Evolutionary conservation across 2,329 filamentous ascomycete species (phyloP).

Genomic region (Tolypocladium nubicola): DNA sequence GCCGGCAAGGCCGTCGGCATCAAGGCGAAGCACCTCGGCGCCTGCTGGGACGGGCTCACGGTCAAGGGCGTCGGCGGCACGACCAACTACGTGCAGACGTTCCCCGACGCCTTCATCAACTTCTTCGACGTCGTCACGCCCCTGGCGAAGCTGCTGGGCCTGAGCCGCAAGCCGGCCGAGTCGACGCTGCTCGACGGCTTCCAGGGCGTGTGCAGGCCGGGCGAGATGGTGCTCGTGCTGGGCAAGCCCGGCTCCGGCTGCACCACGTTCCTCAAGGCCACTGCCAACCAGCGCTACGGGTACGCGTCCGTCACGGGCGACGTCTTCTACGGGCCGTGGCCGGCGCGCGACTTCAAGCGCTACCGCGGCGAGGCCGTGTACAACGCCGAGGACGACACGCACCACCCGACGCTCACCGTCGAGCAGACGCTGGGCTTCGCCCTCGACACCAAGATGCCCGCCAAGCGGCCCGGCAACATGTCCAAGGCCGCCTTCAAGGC

Average conservation of each 20-base stretch:
- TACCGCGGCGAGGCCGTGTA: slow-evolving; percentile 80
- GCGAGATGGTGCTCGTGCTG: slow-evolving; percentile 81
- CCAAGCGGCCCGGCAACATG: slow-evolving; percentile 65
- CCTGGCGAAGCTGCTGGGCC: slow-evolving; percentile 49
- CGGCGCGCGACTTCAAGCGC: slow-evolving; percentile 57
- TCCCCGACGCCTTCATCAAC: slow-evolving; percentile 64
- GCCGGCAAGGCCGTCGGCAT: slow-evolving; percentile 71
- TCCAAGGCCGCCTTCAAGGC: slow-evolving; percentile 66
- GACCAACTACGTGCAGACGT: slow-evolving; percentile 63
- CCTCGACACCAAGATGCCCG: slow-evolving; percentile 73
- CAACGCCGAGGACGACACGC: slow-evolving; percentile 70
- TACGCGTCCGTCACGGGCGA: slow-evolving; percentile 53
- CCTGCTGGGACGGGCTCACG: slow-evolving; percentile 67
- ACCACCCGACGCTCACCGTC: slow-evolving; percentile 77
- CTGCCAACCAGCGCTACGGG: slow-evolving; percentile 53
- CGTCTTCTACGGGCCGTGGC: slow-evolving; percentile 67
- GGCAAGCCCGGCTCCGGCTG: slow-evolving; percentile 67
- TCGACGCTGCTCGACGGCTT: slow-evolving; percentile 66
- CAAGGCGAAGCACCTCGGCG: slow-evolving; percentile 67
- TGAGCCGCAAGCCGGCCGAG: slow-evolving; percentile 58
- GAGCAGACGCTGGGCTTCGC: slow-evolving; percentile 82
- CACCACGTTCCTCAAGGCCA: slow-evolving; percentile 58
- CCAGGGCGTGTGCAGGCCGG: slow-evolving; percentile 60
- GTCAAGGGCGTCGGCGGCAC: slow-evolving; percentile 66
- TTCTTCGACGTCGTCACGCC: slow-evolving; percentile 69